A percentile compares a stretch with the other conserved stretches of the same genome.
Evolutionary conservation across 495 filamentous ascomycete species (phyloP).

Genomic region (Parmelia sp.): DNA sequence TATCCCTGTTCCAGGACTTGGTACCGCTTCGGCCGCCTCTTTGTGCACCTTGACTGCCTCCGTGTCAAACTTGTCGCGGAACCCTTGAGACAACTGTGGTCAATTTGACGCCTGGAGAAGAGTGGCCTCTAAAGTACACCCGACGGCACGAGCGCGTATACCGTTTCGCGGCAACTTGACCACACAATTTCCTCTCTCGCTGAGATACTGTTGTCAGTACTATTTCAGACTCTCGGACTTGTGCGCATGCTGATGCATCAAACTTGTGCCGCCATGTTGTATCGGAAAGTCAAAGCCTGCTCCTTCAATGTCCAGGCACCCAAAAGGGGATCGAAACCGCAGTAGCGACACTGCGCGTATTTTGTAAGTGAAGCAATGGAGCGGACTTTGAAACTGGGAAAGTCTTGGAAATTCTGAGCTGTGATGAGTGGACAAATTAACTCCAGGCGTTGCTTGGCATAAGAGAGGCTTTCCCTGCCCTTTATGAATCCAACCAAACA

Average conservation of each 20-base stretch:
- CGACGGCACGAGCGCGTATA: constrained; percentile 1
- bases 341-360: not conserved
- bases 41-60: too few species aligned
- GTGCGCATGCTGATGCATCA: not conserved
- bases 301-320: not conserved
- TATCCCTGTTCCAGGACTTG: too few species aligned
- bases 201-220: not conserved
- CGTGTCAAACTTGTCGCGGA: too few species aligned
- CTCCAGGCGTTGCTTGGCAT: not conserved
- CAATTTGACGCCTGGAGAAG: not conserved
- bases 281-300: not conserved
- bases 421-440: not conserved
- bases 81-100: not conserved
- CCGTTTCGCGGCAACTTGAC: not conserved
- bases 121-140: not conserved
- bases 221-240: not conserved
- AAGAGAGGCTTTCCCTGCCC: not conserved
- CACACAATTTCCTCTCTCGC: not conserved
- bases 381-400: not conserved
- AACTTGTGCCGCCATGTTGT: not conserved
- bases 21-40: too few species aligned
- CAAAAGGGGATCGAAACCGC: not conserved
- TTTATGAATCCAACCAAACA: not conserved
- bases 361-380: not conserved
- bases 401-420: not conserved